Base-by-base conservation (phyloP, 768 basidiomycete genomes). In the Boletus huronensis region DNA sequence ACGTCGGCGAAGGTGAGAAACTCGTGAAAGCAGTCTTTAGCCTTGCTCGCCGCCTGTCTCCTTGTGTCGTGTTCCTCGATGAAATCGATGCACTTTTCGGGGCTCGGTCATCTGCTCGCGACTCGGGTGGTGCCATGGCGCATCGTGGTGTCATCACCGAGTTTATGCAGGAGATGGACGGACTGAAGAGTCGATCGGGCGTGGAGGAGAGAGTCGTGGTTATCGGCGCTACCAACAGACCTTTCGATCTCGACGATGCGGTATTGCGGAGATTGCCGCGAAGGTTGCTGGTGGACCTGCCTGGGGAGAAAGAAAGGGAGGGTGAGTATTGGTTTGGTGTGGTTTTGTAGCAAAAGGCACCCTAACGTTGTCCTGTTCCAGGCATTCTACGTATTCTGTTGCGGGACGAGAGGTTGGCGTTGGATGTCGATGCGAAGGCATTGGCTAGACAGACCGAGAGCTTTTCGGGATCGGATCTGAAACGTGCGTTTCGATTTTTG, bases 141-240 rank as follows among this genome's bases (percentile, higher is more conserved):
- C 93, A 96, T 63, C 79, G 93, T 38, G 88, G 91, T 42, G 83
- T 95, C 48, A 88, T 91, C 66, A 93, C 91, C 10, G 90, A 94
- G 70, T 93, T 93, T 69, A 93, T 94, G 90, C 90, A 91, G 66
- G 93, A 96, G 68, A 96, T 98, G 93, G 94, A 98, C 63, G 94
- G 94, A 3, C 74, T 98, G 54, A 88, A 84, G 67, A 82, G 88
- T 9, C 68, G 59, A 21, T 49, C 56, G 6, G 53, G 68, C 11
- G 81, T 80, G 58, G 88, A 93, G 50, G 84, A 90, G 58, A 83
- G 83, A 57, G 84, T 97, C 53, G 87, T 96, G 52, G 86, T 98
- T 46, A 93, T 98, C 48, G 94, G 95, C 38, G 94, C 94, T 2
- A 97, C 95, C 2, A 98, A 98, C 69, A 73, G 94, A 59, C 91